Conservation (phyloP, 1,139 yeast species). For the Pichia sp. region DNA sequence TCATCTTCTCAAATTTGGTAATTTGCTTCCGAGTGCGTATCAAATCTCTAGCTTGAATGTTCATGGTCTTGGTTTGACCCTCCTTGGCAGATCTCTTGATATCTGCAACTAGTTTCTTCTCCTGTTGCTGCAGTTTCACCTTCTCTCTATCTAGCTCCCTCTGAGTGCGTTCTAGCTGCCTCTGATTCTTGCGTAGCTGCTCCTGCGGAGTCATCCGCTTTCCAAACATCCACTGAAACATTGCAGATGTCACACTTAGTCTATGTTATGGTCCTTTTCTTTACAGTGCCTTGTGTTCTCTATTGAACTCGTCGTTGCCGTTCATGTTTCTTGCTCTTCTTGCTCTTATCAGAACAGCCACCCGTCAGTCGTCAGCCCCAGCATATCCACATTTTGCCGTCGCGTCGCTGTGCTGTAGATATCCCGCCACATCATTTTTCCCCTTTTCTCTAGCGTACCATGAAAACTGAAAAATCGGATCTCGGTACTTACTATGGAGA, state of each 20-base stretch:
- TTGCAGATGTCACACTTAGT: constrained; percentile 28
- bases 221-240: constrained; percentile 95
- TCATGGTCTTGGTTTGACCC: constrained; percentile 85
- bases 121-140: constrained; percentile 79
- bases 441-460: no score
- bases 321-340: not conserved
- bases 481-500: no score
- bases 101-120: constrained; percentile 76
- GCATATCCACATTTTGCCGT: no score
- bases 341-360: no score
- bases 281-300: not conserved
- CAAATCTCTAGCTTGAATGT: constrained; percentile 91
- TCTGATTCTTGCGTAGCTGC: constrained; percentile 83
- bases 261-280: not conserved
- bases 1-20: constrained; percentile 88
- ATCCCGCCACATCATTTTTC: no score
- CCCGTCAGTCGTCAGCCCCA: no score
- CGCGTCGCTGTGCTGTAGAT: no score
- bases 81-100: constrained; percentile 86
- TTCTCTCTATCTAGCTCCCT: constrained; percentile 88
- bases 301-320: not conserved
- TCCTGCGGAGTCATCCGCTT: constrained; percentile 93
- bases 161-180: constrained; percentile 91
- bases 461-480: no score
- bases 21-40: constrained; percentile 73